Base-by-base conservation (phyloP, 2,329 filamentous ascomycete genomes). In the Clonostachys byssicola region DNA sequence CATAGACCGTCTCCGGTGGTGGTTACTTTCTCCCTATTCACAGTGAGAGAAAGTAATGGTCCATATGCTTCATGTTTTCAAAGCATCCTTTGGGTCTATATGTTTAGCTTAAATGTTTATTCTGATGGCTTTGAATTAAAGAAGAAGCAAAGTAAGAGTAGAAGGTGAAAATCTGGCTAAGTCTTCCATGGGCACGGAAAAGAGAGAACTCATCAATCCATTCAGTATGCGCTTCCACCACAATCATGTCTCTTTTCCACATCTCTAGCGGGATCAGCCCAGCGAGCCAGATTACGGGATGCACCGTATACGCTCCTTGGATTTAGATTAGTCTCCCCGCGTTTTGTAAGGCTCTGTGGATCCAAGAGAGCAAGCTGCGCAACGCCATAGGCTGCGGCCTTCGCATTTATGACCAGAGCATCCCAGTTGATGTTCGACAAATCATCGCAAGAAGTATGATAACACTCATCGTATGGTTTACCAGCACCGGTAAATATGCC, bases 381-480 rank as follows among this genome's bases (percentile, higher is more conserved):
- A 30, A 4, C 2, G 9, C 23, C 23, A 10, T 30, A 30, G 23
- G 75, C 80, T 43, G 81, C 81, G 4, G 67, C 61, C 56, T 65
- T 68, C 42, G 67, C 51, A 51, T 67, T 72, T 44, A 62, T 52
- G 0, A 60, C 65, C n/a, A 69, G n/a, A 5, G 68, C 69, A 3
- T 65, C 62, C 61, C 64, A 65, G 58, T 71, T 62, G 48, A 73
- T 65, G 56, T 73, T 71, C 38, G 58, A 46, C 20, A 69, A 57
- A 35, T 55, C 62, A 44, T 74, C 72, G 51, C 69, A 70, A 18
- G 62, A 60, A 34, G 64, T 48, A 53, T 74, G 64, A 57, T 71
- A 68, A 62, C 65, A 65, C 2, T 53, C 44, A 42, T 73, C 70
- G 1, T 54, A 55, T 1, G 57, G 55, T 0, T 50, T 57, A 5